phyloP scores from a whole-genome alignment of 2,329 filamentous ascomycete species.

The Calonectria fujianensis region DNA sequence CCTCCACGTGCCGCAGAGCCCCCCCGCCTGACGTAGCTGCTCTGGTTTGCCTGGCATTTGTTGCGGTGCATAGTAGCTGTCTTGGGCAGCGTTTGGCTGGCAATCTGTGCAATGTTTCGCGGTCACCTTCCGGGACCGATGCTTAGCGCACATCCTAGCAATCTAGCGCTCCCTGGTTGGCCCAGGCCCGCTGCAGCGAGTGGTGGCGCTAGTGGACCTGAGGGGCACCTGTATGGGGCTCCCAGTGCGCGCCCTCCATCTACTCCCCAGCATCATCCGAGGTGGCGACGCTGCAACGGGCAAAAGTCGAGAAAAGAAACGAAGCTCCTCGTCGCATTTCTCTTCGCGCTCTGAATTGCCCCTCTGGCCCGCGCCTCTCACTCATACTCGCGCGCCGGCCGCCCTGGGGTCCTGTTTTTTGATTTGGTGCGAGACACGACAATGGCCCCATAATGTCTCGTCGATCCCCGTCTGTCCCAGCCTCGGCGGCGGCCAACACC shows the following conservation, averaged over 20 bases:
- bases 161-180: neutral
- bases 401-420: neutral
- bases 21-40: slow-evolving; percentile 10
- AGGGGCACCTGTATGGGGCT: neutral
- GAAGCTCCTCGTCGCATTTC: neutral
- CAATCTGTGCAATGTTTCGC: slow-evolving; percentile 26
- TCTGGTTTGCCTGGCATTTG: neutral
- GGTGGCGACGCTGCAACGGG: slow-evolving; percentile 15
- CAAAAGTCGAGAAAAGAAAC: slow-evolving; percentile 9
- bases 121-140: slow-evolving; percentile 28
- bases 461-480: neutral
- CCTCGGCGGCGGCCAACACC: neutral
- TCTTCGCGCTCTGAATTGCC: slow-evolving; percentile 33
- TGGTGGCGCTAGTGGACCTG: neutral
- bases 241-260: neutral
- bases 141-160: neutral
- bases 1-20: slow-evolving; percentile 28
- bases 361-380: slow-evolving; percentile 3
- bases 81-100: neutral
- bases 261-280: neutral
- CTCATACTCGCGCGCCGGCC: neutral
- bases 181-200: neutral
- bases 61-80: too few species aligned
- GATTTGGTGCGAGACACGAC: neutral
- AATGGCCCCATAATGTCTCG: slow-evolving; percentile 28